Evolutionary conservation across 768 basidiomycete species (phyloP), one percentile per base, ranked within the genome.

Genomic region (Lyophyllum semitale): DNA sequence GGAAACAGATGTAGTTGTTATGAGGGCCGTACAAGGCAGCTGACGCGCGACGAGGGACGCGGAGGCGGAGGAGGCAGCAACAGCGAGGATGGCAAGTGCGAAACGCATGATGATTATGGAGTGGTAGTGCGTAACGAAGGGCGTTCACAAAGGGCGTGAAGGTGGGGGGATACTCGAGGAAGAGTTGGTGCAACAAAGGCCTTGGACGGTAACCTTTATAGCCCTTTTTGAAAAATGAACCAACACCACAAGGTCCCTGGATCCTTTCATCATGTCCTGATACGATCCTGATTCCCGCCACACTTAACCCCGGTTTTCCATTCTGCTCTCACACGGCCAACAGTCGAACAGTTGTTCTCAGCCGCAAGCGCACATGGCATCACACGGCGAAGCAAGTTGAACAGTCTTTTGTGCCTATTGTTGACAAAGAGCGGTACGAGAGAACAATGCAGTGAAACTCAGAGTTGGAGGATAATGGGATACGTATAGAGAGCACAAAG

Each of bases 71-170:
- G 75, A 71, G 61, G 76, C 69, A 63, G 74, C 74, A 63, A 73
- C 69, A 60, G 79, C 66, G 65, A 74, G 54, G 54, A 76, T 53
- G 55, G 72, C 66, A 60, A 76, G 38, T 55, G 78, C 68, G 75
- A 81, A 80, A 67, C 79, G 84, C 87, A 88, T 88, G 51, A 45
- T 78, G 59, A 52, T 44, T 50, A 48, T 11, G 22, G n/a, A 37
- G 32, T 25, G 20, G 41, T 23, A 43, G 35, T 13, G 9, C 43
- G 32, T 18, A 30, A 51, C 15, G 18, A 42, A 32, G 11, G 27
- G 54, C 41, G 43, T 22, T 47, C 25, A 46, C 38, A 45, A 38
- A 20, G 35, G 9, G n/a, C 41, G 46, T 26, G 18, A 53, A 42
- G n/a, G 43, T 27, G 35, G 43, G 33, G n/a, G 48, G 42, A 55